Base-by-base conservation (phyloP, 1,284 basidiomycete species). In the Mycena citricolor region DNA sequence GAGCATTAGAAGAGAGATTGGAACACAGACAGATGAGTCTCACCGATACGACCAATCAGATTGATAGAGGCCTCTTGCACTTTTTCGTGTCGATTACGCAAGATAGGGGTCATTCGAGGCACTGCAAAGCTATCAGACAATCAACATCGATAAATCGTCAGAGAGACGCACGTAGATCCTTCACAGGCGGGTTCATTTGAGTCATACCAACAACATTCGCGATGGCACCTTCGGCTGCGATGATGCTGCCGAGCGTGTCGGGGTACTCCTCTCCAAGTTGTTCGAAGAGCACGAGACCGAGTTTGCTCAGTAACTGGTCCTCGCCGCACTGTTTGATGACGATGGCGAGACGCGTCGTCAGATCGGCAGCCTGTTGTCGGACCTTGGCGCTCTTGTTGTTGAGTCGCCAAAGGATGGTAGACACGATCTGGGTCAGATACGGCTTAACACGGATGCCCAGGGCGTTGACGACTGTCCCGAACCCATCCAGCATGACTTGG, bases 191-290 rank as follows among this genome's bases (percentile, higher is more conserved):
- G 65, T 97, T 98, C 95, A 99, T 99, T 67, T 98, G 92, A 10
- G 94, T 97, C 97, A 99, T 99, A 70, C 97, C 97, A 52, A 99
- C 94, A 26, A 98, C 95, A 60, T 98, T 98, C 55, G 95, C 94
- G 61, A 99, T 97, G 34, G 95, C 94, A 55, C 91, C 93, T 62
- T 95, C 91, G 33, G 95, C 95, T 36, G 93, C 91, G 63, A 99
- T 98, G 67, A 99, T 97, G 70, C 92, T 95, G 62, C 94, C 95
- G 22, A 99, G 79, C 1, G 95, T 95, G 66, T 99, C 97, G 11
- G 95, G 97, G 63, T 99, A 99, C 71, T 99, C 97, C 71, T 99
- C 97, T 63, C 97, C 97, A 39, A 99, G 80, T 66, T 99, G 95
- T 65, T 99, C 97, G 61, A 99, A 99, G 45, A 99, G 73, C 3